Conservation (phyloP, 345 rosid species). For the Melaleuca quinquenervia region DNA sequence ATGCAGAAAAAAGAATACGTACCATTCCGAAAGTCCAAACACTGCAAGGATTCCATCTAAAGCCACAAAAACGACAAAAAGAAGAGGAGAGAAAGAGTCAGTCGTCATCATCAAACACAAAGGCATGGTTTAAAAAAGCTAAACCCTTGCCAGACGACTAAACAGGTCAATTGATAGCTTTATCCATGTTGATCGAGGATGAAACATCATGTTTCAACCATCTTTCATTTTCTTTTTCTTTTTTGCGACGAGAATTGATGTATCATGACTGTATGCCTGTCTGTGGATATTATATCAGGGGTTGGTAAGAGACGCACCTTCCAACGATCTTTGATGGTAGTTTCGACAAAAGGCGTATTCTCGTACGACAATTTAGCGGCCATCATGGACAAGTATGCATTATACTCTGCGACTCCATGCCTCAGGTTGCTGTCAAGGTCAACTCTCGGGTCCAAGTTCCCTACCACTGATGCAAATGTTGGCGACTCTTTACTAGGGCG, state of each 20-base stretch:
- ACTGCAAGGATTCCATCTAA: slow-evolving; percentile 3
- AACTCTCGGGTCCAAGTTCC: slow-evolving; percentile 21
- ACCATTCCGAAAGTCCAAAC: slow-evolving; percentile 1
- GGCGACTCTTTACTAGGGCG: slow-evolving; percentile 27
- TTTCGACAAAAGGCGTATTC: slow-evolving; percentile 20
- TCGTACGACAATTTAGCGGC: slow-evolving; percentile 48
- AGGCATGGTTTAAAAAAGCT: background rate
- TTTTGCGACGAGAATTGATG: background rate
- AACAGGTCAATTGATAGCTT: background rate
- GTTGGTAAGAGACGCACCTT: slow-evolving; percentile 10
- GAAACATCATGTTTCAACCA: background rate
- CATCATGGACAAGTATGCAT: slow-evolving; percentile 34
- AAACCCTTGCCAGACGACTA: background rate
- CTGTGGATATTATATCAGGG: background rate
- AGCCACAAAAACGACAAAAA: background rate
- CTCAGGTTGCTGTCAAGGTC: slow-evolving; percentile 23
- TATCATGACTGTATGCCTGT: background rate
- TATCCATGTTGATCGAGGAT: background rate
- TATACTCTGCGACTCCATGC: slow-evolving; percentile 20
- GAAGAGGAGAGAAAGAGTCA: background rate
- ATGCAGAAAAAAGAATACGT: background rate
- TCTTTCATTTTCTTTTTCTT: background rate
- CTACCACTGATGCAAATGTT: slow-evolving; percentile 23
- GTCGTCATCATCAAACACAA: background rate
- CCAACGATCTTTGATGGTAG: slow-evolving; percentile 22